Conservation (phyloP, 2,329 filamentous ascomycete species). For the Fusarium sp. region DNA sequence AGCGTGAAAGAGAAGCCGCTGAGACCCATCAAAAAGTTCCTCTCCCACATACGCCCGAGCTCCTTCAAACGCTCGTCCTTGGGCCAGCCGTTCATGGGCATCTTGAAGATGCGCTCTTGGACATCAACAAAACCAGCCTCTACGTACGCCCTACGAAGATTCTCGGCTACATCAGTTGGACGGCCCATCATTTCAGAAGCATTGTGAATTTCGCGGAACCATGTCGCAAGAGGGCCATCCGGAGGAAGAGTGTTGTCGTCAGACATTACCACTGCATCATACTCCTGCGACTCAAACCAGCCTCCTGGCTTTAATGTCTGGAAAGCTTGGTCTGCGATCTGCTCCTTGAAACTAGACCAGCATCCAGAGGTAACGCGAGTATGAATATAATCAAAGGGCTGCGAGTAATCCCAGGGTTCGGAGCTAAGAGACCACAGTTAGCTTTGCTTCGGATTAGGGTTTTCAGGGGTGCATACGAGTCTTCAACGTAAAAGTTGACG, state of each 20-base stretch:
- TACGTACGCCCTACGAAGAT: slow-evolving; percentile 53
- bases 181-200: slow-evolving; percentile 54
- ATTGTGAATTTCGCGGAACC: slow-evolving; percentile 54
- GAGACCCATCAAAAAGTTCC: slow-evolving; percentile 56
- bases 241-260: slow-evolving; percentile 59
- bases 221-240: slow-evolving; percentile 53
- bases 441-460: not conserved
- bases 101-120: slow-evolving; percentile 62
- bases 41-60: slow-evolving; percentile 59
- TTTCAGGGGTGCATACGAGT: slow-evolving; percentile 56
- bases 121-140: slow-evolving; percentile 67
- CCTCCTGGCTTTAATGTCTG: slow-evolving; percentile 62
- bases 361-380: slow-evolving; percentile 61
- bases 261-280: slow-evolving; percentile 51
- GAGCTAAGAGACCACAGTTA: slow-evolving; percentile 48
- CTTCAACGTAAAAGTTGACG: slow-evolving; percentile 79
- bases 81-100: slow-evolving; percentile 67
- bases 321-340: slow-evolving; percentile 64
- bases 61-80: slow-evolving; percentile 57
- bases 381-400: slow-evolving; percentile 67
- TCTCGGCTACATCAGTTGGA: slow-evolving; percentile 50
- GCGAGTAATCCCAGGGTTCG: slow-evolving; percentile 63
- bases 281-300: slow-evolving; percentile 66
- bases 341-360: slow-evolving; percentile 59
- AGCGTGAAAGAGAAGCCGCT: slow-evolving; percentile 57